Conservation (phyloP, 352 stramenopile genomes). For the Phytophthora pistaciae region DNA sequence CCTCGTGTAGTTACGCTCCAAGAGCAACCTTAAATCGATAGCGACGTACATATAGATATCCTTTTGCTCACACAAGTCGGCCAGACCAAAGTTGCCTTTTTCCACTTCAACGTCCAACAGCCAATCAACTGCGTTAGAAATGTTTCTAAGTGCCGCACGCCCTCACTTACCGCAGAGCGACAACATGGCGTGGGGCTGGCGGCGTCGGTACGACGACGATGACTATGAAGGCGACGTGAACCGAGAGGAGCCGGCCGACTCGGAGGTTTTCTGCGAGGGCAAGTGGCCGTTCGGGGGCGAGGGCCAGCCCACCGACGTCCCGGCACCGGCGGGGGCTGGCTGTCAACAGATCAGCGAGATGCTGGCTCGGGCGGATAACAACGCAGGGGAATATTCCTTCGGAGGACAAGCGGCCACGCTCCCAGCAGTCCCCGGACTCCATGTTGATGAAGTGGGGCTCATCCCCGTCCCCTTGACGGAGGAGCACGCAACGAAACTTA, state of each 20-base stretch:
- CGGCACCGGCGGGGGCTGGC: background rate
- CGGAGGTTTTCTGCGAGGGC: conserved; percentile 2
- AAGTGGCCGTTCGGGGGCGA: conserved; percentile 10
- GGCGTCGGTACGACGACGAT: background rate
- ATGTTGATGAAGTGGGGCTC: background rate
- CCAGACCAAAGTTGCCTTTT: background rate
- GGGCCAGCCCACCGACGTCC: background rate
- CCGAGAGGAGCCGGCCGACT: background rate
- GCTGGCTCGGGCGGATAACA: conserved; percentile 1
- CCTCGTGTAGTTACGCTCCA: background rate
- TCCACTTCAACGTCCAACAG: background rate
- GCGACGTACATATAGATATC: background rate
- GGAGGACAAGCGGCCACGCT: background rate
- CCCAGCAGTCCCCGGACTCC: background rate
- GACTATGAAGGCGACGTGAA: background rate
- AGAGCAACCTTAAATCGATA: background rate
- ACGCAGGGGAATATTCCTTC: conserved; percentile 8
- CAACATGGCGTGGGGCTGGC: background rate
- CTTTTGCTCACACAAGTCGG: background rate
- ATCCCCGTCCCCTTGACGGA: background rate
- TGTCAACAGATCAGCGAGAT: conserved; percentile 6
- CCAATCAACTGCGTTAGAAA: background rate
- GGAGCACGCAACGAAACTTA: background rate
- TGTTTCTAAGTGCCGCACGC: too few species aligned
- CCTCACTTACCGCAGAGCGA: too few species aligned